Evolutionary conservation across 345 rosid species (phyloP), one percentile per base, ranked within the genome.

Genomic region (Aethionema arabicum): DNA sequence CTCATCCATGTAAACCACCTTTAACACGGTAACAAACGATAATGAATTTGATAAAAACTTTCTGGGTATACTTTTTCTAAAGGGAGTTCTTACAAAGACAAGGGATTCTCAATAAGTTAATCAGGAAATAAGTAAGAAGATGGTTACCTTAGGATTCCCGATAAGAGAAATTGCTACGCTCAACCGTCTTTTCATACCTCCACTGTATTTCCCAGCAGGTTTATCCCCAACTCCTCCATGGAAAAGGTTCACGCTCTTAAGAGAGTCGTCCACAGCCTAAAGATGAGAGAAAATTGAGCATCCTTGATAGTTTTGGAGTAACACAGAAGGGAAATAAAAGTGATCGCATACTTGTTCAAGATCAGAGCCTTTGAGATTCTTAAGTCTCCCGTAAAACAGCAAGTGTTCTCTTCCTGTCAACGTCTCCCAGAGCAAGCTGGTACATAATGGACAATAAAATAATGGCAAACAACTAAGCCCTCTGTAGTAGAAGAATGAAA

Each of bases 1-100:
- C 69, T 93, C 99, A 65, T 93, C 99, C 99, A 93, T 85, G 69
- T 87, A 93, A 47, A 93, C 97, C 53, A 90, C 99, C 99, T 92
- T 46, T n/a, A 42, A 12, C 38, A 35, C 1, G 8, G 8, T 8
- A 29, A 0, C 16, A 33, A 11, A 35, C 0, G 33, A 58, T 6
- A 8, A 52, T 6, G 7, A 29, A 53, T 2, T 16, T 11, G 38
- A 14, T 45, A 38, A 54, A 11, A n/a, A n/a, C n/a, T n/a, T n/a
- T n/a, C n/a, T n/a, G n/a, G n/a, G n/a, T n/a, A n/a, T n/a, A n/a
- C n/a, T n/a, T n/a, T n/a, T n/a, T n/a, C n/a, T 30, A 30, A 56
- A 36, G 11, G 16, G 7, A 1, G 5, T 8, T n/a, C 32, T 32
- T 15, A 29, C 36, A 10, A 31, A 40, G 30, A 42, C 4, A 13